Percentiles rank a stretch among this genome's conserved stretches.
phyloP scores from a whole-genome alignment of 805 yeast species.

The Torulaspora indica region DNA sequence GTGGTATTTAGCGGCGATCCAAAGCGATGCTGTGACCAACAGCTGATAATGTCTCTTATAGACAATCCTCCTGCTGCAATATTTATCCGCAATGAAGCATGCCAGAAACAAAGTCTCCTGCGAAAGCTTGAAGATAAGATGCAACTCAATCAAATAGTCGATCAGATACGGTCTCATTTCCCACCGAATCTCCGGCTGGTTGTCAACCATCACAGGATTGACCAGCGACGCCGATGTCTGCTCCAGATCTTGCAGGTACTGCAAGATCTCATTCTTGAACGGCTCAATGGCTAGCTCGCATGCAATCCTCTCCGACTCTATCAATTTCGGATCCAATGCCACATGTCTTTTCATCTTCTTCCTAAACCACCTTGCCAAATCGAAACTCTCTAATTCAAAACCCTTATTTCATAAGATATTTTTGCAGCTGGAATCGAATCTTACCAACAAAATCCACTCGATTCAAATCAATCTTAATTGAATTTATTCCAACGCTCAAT shows the following conservation, averaged over 20 bases:
- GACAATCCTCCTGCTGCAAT: conserved; percentile 75
- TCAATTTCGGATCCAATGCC: conserved; percentile 41
- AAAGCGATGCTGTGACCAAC: conserved; percentile 77
- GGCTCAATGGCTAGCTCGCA: conserved; percentile 40
- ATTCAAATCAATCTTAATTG: background rate
- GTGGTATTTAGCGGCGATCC: conserved; percentile 79
- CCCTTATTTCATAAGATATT: background rate
- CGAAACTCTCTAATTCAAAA: background rate
- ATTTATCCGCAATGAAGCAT: conserved; percentile 71
- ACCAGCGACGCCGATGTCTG: conserved; percentile 5
- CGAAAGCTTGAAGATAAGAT: conserved; percentile 54
- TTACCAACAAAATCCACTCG: background rate
- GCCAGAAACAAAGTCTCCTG: conserved; percentile 65
- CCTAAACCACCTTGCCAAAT: background rate
- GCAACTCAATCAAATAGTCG: conserved; percentile 68
- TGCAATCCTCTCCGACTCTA: conserved; percentile 43
- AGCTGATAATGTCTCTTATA: conserved; percentile 77
- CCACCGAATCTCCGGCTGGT: conserved; percentile 83
- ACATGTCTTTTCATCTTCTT: conserved; percentile 8
- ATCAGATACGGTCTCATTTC: conserved; percentile 71
- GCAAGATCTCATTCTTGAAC: conserved; percentile 41
- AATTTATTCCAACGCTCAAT: too few relatives aligned
- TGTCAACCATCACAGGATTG: conserved; percentile 59
- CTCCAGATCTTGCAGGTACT: conserved; percentile 41
- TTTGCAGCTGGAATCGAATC: background rate